Base-by-base conservation (phyloP, 2,329 filamentous ascomycete genomes). In the Colletotrichum lupini region DNA sequence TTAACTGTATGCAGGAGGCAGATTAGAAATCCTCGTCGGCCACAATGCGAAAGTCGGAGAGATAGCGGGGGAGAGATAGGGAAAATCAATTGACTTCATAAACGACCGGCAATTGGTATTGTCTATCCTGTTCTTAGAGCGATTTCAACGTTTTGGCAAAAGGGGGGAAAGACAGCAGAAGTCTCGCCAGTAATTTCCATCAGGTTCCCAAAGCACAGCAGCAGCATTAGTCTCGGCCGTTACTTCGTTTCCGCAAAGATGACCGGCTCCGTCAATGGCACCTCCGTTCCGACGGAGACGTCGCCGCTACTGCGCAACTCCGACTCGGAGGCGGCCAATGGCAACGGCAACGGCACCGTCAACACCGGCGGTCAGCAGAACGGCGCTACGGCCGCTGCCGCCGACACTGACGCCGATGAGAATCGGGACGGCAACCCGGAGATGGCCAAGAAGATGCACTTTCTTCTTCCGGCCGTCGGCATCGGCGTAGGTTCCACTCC, bases 391-490 rank as follows among this genome's bases (percentile, higher is more conserved):
- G 26, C 60, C 46, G n/a, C 60, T 24, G 24, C 42, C n/a, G n/a
- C 46, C 26, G 28, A 28, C n/a, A 6, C 49, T n/a, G 60, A 53
- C 22, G 67, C 42, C 74, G 67, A 30, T 30, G 64, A 52, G 3
- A 69, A 67, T 14, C 70, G 71, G 49, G 76, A 77, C 26, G 78
- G 78, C 22, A 69, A 77, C 57, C 78, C 78, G n/a, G 76, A 77
- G 58, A 78, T 81, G 76, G 78, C 79, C 5, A 77, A 78, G 57
- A 83, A 83, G 75, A 80, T 85, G 79, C 80, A 83, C 72, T 58
- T 84, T 5, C 74, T 85, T 37, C 58, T 85, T 32, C 81, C 81
- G 5, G 81, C 82, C 35, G 78, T 85, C 14, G 82, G 81, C n/a
- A 80, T 85, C 42, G 83, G 82, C 32, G 81, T 84, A 67, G 61